Base-by-base conservation (phyloP, 768 basidiomycete genomes). In the Leccinum disarticulatum region DNA sequence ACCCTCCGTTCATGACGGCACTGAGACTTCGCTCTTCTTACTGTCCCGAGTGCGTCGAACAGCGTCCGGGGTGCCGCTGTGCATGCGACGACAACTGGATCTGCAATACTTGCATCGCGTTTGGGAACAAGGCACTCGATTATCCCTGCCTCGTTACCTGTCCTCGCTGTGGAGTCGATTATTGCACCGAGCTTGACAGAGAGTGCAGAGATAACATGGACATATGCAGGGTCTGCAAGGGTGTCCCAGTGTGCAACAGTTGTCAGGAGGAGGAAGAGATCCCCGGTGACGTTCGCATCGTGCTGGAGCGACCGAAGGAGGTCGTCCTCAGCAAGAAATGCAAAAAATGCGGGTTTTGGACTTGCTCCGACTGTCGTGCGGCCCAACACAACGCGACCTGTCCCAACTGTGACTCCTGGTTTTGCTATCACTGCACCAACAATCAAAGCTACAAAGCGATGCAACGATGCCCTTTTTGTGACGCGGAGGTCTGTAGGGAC, bases 241-340 rank as follows among this genome's bases (percentile, higher is more conserved):
- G 57, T 1, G 48, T 22, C 27, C 25, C 46, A 35, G 41, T 50
- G 25, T 66, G 59, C n/a, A 19, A 33, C 0, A 15, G 31, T 50
- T 66, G 67, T 19, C 47, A 54, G 50, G 67, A 69, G 8, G 57
- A 66, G 8, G 67, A 58, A 5, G 36, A 22, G 5, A 50, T 54
- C 14, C 64, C 67, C 0, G 57, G 35, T 8, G 52, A 50, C 3
- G n/a, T 4, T 6, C 36, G 30, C n/a, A 17, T 6, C 6, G 3
- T 3, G 14, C 6, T 14, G 0, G 47, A 28, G 0, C 57, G 3
- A 7, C 47, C 57, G 25, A 53, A 35, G 1, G 25, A 13, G 19
- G 48, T 66, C 1, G 25, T 17, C n/a, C 38, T 69, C 3, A 4
- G n/a, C 22, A n/a, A 8, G 1, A 3, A 1, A 6, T 69, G 66